Conservation (phyloP, 805 yeast genomes). For the Yamadazyma akitaensis region DNA sequence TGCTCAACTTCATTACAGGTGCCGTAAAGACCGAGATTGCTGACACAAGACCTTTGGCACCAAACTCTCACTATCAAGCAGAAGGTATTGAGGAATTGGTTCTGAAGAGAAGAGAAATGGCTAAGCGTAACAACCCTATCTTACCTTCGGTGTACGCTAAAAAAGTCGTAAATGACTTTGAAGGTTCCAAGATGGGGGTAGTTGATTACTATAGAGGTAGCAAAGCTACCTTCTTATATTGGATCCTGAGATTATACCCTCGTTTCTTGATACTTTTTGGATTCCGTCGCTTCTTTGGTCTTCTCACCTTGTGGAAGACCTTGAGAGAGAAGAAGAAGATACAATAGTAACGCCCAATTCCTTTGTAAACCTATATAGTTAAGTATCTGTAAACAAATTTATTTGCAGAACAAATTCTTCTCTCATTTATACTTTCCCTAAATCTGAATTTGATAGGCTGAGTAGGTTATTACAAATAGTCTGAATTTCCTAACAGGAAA, state of each 20-base stretch:
- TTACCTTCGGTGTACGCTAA: conserved; percentile 54
- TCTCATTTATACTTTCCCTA: background rate
- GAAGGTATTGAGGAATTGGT: conserved; percentile 52
- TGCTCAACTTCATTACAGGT: conserved; percentile 69
- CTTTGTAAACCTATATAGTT: background rate
- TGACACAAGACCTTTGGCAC: conserved; percentile 59
- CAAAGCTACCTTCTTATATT: conserved; percentile 35
- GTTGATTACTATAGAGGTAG: conserved; percentile 60
- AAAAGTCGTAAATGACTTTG: conserved; percentile 51
- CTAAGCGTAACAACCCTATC: conserved; percentile 58
- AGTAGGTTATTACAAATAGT: background rate
- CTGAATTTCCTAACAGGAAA: background rate
- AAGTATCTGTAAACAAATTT: too few relatives aligned
- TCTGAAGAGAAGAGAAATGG: conserved; percentile 54
- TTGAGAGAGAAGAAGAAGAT: conserved; percentile 1
- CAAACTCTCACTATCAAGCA: conserved; percentile 48
- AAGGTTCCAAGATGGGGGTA: conserved; percentile 18
- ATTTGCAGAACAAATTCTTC: background rate
- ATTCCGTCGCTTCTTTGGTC: conserved; percentile 35
- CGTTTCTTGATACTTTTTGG: conserved; percentile 42
- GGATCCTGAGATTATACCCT: conserved; percentile 39
- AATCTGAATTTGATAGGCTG: background rate
- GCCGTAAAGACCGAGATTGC: conserved; percentile 72
- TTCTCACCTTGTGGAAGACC: conserved; percentile 22
- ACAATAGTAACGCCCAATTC: background rate